These are phyloP conservation scores for Hypoxylon sp. DNA, from an alignment of 2,329 filamentous ascomycete genomes.

Conservation along the genomic window DNA sequence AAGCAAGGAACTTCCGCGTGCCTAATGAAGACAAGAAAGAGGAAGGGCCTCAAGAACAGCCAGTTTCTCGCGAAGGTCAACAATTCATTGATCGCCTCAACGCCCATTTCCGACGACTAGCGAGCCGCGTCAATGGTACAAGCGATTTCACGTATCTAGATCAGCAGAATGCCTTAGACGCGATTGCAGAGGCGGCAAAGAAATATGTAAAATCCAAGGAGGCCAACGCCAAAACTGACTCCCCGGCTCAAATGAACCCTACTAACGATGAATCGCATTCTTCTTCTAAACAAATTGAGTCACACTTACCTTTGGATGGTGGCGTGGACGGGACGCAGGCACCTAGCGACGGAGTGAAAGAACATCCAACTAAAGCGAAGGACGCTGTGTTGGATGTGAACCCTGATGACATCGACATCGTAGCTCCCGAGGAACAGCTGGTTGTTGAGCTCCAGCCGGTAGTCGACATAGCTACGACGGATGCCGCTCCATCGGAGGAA, in stretches of 20 bases:
- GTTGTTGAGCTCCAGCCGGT: slow-evolving; percentile 48
- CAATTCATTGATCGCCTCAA: slow-evolving; percentile 59
- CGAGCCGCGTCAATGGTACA: slow-evolving; percentile 59
- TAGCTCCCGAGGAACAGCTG: slow-evolving; percentile 59
- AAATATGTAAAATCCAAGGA: slow-evolving; percentile 64
- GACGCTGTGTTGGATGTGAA: slow-evolving; percentile 51
- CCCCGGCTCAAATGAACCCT: slow-evolving; percentile 2
- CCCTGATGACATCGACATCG: slow-evolving; percentile 67
- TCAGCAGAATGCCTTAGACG: slow-evolving; percentile 65
- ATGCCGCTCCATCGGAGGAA: slow-evolving; percentile 31
- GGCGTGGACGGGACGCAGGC: slow-evolving; percentile 6
- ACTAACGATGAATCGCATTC: slow-evolving; percentile 11
- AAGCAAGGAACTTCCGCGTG: slow-evolving; percentile 56
- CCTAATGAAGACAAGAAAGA: slow-evolving; percentile 44
- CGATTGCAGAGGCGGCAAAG: slow-evolving; percentile 66
- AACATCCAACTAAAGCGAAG: slow-evolving; percentile 40
- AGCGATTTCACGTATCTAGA: slow-evolving; percentile 48
- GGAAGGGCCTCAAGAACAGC: slow-evolving; percentile 51
- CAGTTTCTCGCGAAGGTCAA: slow-evolving; percentile 43
- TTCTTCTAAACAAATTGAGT: slow-evolving; percentile 15
- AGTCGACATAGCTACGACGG: slow-evolving; percentile 32
- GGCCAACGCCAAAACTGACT: slow-evolving; percentile 37
- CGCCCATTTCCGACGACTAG: slow-evolving; percentile 61
- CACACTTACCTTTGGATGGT: slow-evolving; percentile 8
- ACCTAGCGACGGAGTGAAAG: slow-evolving; percentile 11